These are phyloP conservation scores for Pseudogymnoascus verrucosus DNA, from an alignment of 2,329 filamentous ascomycete genomes.

Conservation along the genomic window DNA sequence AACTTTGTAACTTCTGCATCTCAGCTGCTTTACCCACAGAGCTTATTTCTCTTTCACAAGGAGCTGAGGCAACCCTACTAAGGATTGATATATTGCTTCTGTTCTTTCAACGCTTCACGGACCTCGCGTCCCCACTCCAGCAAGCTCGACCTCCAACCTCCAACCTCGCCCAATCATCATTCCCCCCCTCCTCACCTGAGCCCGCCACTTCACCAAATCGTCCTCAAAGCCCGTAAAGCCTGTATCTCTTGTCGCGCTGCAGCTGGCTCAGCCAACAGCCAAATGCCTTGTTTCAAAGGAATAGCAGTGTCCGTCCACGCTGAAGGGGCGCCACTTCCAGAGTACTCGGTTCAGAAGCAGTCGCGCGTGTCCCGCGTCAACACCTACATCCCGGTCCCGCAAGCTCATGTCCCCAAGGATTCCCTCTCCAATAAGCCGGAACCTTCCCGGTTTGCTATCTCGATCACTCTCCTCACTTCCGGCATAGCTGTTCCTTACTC, in stretches of 20 bases:
- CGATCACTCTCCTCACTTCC: constrained; percentile 87
- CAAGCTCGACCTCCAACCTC: constrained; percentile 4
- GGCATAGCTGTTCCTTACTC: constrained; percentile 88
- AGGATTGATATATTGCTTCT: constrained; percentile 6
- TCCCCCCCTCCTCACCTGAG: background rate
- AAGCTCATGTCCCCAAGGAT: constrained; percentile 63
- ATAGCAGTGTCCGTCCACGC: constrained; percentile 96
- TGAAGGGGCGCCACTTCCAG: constrained; percentile 70
- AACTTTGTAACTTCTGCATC: constrained; percentile 9
- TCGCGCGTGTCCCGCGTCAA: constrained; percentile 87
- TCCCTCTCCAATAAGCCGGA: constrained; percentile 67
- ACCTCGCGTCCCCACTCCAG: background rate
- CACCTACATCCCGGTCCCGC: constrained; percentile 92
- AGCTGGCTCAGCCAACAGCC: constrained; percentile 1
- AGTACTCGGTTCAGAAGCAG: constrained; percentile 93
- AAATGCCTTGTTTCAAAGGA: constrained; percentile 96
- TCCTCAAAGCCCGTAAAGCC: background rate
- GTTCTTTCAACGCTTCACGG: background rate
- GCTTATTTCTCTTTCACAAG: constrained; percentile 3
- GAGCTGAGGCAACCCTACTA: background rate
- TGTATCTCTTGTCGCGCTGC: background rate
- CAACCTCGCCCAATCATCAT: background rate
- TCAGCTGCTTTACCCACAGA: constrained; percentile 8
- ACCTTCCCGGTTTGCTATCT: constrained; percentile 94
- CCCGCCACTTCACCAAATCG: background rate